Conservation (phyloP, 208 protist genomes). For the Acanthamoeba lenticulata region DNA sequence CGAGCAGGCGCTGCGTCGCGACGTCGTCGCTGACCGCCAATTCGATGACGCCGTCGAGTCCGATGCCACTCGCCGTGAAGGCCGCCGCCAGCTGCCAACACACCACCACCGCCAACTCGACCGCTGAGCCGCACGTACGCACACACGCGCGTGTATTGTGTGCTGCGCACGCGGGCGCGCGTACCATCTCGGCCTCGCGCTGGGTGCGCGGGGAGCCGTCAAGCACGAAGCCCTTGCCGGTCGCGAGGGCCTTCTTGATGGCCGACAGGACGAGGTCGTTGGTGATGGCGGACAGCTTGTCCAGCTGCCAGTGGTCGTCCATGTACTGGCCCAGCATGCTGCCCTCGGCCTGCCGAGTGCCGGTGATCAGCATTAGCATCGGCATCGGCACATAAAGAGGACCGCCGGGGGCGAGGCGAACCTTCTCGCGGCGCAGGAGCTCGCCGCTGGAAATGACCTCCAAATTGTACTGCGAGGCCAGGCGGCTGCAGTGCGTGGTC, state of each 20-base stretch:
- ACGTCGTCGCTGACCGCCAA: neutral
- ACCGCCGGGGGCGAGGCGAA: neutral
- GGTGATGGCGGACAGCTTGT: slow-evolving; percentile 20
- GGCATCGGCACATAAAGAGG: neutral
- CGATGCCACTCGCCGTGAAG: neutral
- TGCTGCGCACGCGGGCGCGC: no score
- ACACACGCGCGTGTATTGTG: no score
- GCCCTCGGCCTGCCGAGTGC: neutral
- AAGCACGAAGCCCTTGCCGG: slow-evolving; percentile 13
- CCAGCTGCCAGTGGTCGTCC: slow-evolving; percentile 26
- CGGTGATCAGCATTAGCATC: no score
- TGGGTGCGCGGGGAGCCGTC: neutral
- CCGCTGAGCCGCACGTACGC: no score
- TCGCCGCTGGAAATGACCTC: slow-evolving; percentile 8
- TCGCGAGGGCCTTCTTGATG: slow-evolving; percentile 22
- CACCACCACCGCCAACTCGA: neutral
- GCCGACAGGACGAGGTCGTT: neutral
- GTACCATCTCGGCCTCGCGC: slow-evolving; percentile 34
- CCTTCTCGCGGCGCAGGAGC: neutral
- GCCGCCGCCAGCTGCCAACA: neutral
- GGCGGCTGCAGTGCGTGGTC: neutral
- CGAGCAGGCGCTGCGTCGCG: neutral
- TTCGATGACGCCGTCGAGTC: neutral
- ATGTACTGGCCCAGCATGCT: slow-evolving; percentile 2
- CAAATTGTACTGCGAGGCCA: neutral